phyloP scores from a whole-genome alignment of 2,329 filamentous ascomycete species.

The Arachnomyces sp. region DNA sequence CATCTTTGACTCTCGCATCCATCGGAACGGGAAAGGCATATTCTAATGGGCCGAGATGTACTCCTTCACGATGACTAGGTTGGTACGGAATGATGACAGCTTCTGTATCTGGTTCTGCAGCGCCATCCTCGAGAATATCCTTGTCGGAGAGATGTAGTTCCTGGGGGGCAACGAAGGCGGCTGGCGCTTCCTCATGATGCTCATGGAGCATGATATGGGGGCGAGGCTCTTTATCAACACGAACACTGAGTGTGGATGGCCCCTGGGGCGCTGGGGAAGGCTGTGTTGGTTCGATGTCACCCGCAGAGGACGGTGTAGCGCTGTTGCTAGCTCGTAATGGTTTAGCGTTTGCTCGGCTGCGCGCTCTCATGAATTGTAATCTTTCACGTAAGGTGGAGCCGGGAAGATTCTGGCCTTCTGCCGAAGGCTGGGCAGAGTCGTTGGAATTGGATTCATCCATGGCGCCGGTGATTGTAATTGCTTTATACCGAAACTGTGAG shows the following conservation, averaged over 20 bases:
- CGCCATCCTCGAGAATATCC: not conserved
- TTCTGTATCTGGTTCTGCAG: conserved; percentile 14
- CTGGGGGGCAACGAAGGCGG: conserved; percentile 20
- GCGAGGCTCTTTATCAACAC: conserved; percentile 23
- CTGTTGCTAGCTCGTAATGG: conserved; percentile 20
- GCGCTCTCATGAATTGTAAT: conserved; percentile 22
- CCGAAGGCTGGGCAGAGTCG: conserved; percentile 1
- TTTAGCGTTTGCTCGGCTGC: conserved; percentile 18
- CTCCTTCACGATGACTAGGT: conserved; percentile 19
- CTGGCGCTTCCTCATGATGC: conserved; percentile 17
- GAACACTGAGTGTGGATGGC: conserved; percentile 28
- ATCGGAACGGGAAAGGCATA: conserved; percentile 35
- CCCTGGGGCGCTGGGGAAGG: conserved; percentile 22
- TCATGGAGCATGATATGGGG: conserved; percentile 15
- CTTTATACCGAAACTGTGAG: too few species aligned
- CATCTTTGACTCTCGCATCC: conserved; percentile 36
- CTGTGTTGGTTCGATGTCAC: conserved; percentile 29
- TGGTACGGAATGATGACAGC: not conserved
- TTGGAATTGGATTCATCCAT: too few species aligned
- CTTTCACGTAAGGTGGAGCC: conserved; percentile 25
- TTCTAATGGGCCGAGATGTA: conserved; percentile 31
- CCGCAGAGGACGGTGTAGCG: conserved; percentile 34
- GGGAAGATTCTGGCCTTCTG: conserved; percentile 21
- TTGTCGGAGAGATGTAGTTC: conserved; percentile 13
- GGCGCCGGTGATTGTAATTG: too few species aligned